phyloP scores from a whole-genome alignment of 208 protist genomes.

The Trypanosoma lewisi region DNA sequence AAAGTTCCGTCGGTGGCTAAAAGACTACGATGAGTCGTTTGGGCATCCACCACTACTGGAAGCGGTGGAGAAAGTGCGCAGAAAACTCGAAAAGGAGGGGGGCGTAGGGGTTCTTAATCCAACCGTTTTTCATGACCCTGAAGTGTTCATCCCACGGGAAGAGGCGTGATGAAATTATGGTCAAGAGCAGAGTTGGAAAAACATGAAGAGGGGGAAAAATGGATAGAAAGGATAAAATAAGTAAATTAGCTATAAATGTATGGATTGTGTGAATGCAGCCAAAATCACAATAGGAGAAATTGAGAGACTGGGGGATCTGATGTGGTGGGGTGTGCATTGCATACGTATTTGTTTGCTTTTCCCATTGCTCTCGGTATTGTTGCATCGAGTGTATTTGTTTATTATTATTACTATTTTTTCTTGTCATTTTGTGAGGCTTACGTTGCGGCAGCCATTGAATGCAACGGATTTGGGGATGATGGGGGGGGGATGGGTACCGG shows the following conservation, averaged over 20 bases:
- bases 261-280: no score
- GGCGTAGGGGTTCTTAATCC: slow-evolving; percentile 75
- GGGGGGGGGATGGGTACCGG: not conserved
- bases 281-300: no score
- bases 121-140: slow-evolving; percentile 85
- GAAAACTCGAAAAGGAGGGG: slow-evolving; percentile 62
- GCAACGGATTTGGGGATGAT: not conserved
- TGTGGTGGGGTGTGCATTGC: no score
- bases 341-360: no score
- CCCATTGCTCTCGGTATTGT: no score
- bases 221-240: not conserved
- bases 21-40: slow-evolving; percentile 73
- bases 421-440: not conserved
- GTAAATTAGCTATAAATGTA: not conserved
- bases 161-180: slow-evolving; percentile 2
- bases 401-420: no score
- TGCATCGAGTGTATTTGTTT: no score
- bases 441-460: slow-evolving; percentile 7
- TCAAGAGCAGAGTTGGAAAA: not conserved
- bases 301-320: no score
- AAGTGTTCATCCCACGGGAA: slow-evolving; percentile 59
- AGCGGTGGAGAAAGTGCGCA: slow-evolving; percentile 59
- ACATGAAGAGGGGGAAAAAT: not conserved
- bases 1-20: slow-evolving; percentile 67
- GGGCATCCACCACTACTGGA: slow-evolving; percentile 82